Evolutionary conservation across 106 monocot species (phyloP).

Genomic region (Allium sativum): DNA sequence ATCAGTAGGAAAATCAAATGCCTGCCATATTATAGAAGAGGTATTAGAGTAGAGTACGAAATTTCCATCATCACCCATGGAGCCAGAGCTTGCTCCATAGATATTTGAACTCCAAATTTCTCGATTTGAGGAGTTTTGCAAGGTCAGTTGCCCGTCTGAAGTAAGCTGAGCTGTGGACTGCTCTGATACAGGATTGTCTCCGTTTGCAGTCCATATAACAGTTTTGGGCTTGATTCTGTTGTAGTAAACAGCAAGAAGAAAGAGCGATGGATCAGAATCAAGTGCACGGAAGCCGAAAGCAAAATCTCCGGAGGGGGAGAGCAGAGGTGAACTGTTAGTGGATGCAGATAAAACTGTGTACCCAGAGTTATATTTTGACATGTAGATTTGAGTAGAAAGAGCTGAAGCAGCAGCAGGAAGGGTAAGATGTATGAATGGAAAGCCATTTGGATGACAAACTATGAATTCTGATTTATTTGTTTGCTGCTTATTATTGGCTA

Average conservation of each 20-base stretch:
- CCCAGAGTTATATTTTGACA: constrained; percentile 2
- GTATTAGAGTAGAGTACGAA: background rate
- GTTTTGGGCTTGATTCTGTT: constrained; percentile 1
- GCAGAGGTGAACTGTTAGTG: background rate
- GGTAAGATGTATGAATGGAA: too few species aligned
- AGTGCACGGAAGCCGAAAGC: constrained; percentile 21
- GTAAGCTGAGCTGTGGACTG: background rate
- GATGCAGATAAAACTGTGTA: background rate
- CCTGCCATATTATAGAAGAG: constrained; percentile 10
- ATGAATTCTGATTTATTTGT: too few species aligned
- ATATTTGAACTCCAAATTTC: constrained; percentile 9
- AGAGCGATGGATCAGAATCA: background rate
- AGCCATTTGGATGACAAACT: too few species aligned
- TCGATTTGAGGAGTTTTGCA: background rate
- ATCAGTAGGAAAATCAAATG: constrained; percentile 17
- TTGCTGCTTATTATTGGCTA: too few species aligned
- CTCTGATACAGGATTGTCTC: background rate
- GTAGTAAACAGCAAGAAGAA: constrained; percentile 21
- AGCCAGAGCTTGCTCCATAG: background rate
- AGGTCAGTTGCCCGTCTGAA: constrained; percentile 1
- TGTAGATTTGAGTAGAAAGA: too few species aligned
- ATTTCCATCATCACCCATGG: constrained; percentile 10
- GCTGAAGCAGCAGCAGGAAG: too few species aligned
- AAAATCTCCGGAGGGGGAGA: constrained; percentile 10
- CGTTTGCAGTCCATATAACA: constrained; percentile 7